Evolutionary conservation across 108 stramenopile genomes (phyloP).

Genomic region (Conticribra weissflogii): DNA sequence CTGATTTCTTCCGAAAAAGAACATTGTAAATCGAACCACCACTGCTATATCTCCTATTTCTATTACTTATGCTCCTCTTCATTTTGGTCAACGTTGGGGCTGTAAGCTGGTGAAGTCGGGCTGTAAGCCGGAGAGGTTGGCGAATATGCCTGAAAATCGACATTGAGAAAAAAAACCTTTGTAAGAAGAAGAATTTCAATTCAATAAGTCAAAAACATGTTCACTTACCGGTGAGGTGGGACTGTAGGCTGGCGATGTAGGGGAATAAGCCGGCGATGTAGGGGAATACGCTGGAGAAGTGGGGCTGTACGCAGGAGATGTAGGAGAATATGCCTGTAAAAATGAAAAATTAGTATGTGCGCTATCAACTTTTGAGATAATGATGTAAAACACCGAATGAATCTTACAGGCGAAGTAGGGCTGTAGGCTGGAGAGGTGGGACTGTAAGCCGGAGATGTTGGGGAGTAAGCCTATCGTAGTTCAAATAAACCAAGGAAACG

Average conservation of each 20-base stretch:
- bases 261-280: conserved; percentile 86
- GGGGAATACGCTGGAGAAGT: conserved; percentile 84
- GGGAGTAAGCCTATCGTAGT: conserved; percentile 75
- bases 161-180: conserved; percentile 5
- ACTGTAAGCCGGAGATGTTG: conserved; percentile 86
- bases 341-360: not conserved
- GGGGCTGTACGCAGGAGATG: conserved; percentile 84
- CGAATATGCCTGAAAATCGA: conserved; percentile 23
- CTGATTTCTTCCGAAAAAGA: too few species aligned
- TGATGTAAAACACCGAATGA: not conserved
- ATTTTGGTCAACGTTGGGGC: conserved; percentile 47
- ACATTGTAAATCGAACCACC: too few species aligned
- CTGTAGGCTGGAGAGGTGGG: conserved; percentile 87
- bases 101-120: conserved; percentile 80
- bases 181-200: not conserved
- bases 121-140: conserved; percentile 64
- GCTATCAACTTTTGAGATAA: too few species aligned
- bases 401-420: conserved; percentile 67
- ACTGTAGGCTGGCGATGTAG: conserved; percentile 84
- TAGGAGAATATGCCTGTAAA: conserved; percentile 65
- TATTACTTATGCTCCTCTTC: conserved; percentile 8
- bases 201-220: not conserved
- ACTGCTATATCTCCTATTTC: not conserved
- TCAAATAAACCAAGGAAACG: conserved; percentile 15
- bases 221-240: conserved; percentile 67